Evolutionary conservation across 768 basidiomycete genomes (phyloP).

Genomic region (Butyriboletus loyo): DNA sequence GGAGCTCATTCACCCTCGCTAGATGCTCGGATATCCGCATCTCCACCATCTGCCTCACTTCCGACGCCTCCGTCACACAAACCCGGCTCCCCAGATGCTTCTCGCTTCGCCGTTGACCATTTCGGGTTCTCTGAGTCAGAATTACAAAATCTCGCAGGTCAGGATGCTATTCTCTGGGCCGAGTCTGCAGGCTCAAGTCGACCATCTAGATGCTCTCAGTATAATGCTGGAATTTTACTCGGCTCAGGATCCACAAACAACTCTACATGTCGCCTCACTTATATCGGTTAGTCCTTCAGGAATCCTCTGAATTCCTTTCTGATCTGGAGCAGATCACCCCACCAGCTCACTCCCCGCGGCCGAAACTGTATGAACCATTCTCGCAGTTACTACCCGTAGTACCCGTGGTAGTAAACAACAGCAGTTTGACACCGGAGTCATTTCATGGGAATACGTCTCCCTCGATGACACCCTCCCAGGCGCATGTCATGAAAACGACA

Average conservation of each 20-base stretch:
- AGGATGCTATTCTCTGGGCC: conserved; percentile 8
- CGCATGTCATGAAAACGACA: conserved; percentile 8
- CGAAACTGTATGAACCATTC: conserved; percentile 40
- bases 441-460: conserved; percentile 60
- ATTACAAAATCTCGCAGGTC: conserved; percentile 59
- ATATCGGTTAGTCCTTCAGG: conserved; percentile 42
- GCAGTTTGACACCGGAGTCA: conserved; percentile 54
- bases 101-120: conserved; percentile 64
- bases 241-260: conserved; percentile 52
- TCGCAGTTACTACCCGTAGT: conserved; percentile 29
- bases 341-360: conserved; percentile 40
- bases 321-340: conserved; percentile 43
- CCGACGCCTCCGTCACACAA: conserved; percentile 81
- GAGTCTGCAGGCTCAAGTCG: conserved; percentile 2
- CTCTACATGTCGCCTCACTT: conserved; percentile 51
- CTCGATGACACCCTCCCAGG: conserved; percentile 28
- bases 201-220: conserved; percentile 51
- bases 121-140: conserved; percentile 63
- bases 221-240: conserved; percentile 74
- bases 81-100: conserved; percentile 65
- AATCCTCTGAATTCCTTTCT: conserved; percentile 2
- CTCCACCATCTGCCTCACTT: conserved; percentile 70
- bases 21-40: conserved; percentile 67
- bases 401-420: conserved; percentile 29
- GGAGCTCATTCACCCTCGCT: conserved; percentile 73